Percentiles rank a stretch among this genome's conserved stretches.
phyloP scores from a whole-genome alignment of 441 rosid genomes.

The Metrosideros polymorpha region DNA sequence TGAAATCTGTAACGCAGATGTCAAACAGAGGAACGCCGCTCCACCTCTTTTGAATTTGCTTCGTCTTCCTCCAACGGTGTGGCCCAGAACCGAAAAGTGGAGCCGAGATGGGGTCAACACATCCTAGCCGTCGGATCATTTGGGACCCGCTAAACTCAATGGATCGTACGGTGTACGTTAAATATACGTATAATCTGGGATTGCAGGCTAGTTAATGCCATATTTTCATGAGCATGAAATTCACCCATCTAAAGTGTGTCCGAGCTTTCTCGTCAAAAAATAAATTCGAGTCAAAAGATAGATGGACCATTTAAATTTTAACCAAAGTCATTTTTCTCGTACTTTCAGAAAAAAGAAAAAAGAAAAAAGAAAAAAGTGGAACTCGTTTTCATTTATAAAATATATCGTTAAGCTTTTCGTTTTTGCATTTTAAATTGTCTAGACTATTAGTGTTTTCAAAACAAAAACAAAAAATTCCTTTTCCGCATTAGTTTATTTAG shows the following conservation, averaged over 20 bases:
- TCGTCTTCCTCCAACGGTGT: not conserved
- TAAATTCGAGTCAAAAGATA: not conserved
- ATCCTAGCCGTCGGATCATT: not conserved
- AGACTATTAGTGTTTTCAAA: not conserved
- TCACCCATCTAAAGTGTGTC: not conserved
- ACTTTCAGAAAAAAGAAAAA: not conserved
- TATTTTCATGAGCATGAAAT: not conserved
- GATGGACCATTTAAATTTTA: not conserved
- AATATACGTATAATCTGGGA: not conserved
- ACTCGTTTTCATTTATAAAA: not conserved
- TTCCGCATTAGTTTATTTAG: not conserved
- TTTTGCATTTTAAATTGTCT: not conserved
- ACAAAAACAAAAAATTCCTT: too few species aligned
- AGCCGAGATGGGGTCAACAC: not conserved
- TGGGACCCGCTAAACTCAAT: not conserved
- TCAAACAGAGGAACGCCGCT: not conserved
- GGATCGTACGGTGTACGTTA: not conserved
- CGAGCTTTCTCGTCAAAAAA: not conserved
- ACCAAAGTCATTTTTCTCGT: not conserved
- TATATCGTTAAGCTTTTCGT: not conserved
- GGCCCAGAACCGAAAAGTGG: not conserved
- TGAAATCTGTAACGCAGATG: not conserved
- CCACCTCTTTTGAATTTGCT: not conserved
- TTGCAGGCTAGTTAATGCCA: not conserved
- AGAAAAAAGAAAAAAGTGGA: too few species aligned